Percentiles rank a stretch among this genome's conserved stretches.
These are phyloP conservation scores for Melaleuca alternifolia DNA, from an alignment of 345 rosid species.

Conservation along the genomic window DNA sequence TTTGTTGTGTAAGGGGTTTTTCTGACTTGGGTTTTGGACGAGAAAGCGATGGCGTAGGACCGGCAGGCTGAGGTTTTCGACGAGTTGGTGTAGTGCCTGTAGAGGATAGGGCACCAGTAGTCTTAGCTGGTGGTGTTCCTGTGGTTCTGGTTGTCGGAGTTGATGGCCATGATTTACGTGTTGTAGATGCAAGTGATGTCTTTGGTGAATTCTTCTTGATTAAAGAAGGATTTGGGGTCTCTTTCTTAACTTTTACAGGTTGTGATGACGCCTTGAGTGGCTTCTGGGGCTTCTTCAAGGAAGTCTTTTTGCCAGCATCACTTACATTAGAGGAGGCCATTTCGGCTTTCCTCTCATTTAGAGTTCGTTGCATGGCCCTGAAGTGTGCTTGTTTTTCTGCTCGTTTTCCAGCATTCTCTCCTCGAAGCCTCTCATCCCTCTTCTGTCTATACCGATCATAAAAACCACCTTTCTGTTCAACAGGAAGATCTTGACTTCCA, in stretches of 20 bases:
- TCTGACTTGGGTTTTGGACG: slow-evolving; percentile 31
- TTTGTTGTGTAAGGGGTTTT: slow-evolving; percentile 14
- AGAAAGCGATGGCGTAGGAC: slow-evolving; percentile 16
- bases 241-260: slow-evolving; percentile 26
- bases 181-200: slow-evolving; percentile 24
- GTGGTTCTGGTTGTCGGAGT: slow-evolving; percentile 28
- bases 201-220: slow-evolving; percentile 26
- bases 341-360: slow-evolving; percentile 41
- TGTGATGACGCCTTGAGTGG: slow-evolving; percentile 16
- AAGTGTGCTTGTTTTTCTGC: slow-evolving; percentile 43
- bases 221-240: slow-evolving; percentile 21
- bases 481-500: slow-evolving; percentile 10
- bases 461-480: slow-evolving; percentile 44
- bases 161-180: slow-evolving; percentile 57
- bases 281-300: slow-evolving; percentile 21
- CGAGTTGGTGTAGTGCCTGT: slow-evolving; percentile 23
- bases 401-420: slow-evolving; percentile 35
- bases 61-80: slow-evolving; percentile 24
- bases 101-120: slow-evolving; percentile 20
- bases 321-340: slow-evolving; percentile 23
- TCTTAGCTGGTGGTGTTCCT: slow-evolving; percentile 30
- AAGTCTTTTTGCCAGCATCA: slow-evolving; percentile 20
- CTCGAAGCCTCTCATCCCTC: slow-evolving; percentile 51
- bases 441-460: slow-evolving; percentile 47
- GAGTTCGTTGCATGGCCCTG: slow-evolving; percentile 37